Evolutionary conservation across 768 basidiomycete species (phyloP).

Genomic region (Leccinum rimulosum): DNA sequence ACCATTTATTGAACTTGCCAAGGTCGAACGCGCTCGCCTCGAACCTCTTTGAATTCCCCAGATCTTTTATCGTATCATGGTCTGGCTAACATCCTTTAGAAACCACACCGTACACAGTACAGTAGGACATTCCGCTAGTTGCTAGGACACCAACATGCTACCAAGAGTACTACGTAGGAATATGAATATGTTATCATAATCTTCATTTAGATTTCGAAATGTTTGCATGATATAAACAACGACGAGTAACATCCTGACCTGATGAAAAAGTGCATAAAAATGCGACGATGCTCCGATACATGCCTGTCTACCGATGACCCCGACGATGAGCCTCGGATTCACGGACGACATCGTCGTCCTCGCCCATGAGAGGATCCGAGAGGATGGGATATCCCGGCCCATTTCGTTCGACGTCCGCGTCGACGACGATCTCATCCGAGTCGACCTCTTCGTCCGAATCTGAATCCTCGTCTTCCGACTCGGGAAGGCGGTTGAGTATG

Average conservation of each 20-base stretch:
- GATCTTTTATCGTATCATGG: neutral
- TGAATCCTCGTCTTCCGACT: neutral
- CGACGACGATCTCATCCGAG: slow-evolving; percentile 1
- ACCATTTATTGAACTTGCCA: no score
- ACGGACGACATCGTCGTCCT: slow-evolving; percentile 6
- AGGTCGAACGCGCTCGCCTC: no score
- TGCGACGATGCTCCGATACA: neutral
- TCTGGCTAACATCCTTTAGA: no score
- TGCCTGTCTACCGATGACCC: neutral
- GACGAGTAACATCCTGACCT: no score
- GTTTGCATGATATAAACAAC: neutral
- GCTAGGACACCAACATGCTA: neutral
- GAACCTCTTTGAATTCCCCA: no score
- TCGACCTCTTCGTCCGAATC: neutral
- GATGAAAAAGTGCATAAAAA: neutral
- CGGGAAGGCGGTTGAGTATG: slow-evolving; percentile 2
- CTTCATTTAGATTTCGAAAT: neutral
- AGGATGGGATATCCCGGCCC: slow-evolving; percentile 5
- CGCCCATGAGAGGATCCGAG: slow-evolving; percentile 15
- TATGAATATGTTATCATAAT: neutral
- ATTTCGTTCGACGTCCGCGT: slow-evolving; percentile 13
- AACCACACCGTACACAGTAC: no score
- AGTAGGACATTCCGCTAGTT: neutral
- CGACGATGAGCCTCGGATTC: slow-evolving; percentile 8
- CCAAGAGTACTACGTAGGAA: neutral